Percentiles rank a stretch among this genome's conserved stretches.
Evolutionary conservation across 106 monocot genomes (phyloP).

Genomic region (Dendrobium huoshanense): DNA sequence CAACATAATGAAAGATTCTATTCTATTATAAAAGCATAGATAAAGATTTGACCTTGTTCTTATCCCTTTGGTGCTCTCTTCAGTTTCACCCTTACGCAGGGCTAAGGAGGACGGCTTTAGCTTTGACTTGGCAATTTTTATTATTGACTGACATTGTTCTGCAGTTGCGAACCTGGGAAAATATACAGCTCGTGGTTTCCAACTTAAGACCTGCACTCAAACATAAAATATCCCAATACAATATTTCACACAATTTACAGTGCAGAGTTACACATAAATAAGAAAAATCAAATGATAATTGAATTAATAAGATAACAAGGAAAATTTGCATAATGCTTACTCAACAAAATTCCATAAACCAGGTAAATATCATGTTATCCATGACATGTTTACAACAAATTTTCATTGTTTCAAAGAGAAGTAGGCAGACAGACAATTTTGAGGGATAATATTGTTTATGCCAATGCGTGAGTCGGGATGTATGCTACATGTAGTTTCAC

Average conservation of each 20-base stretch:
- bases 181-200: slow-evolving; percentile 93
- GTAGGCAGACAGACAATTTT: neutral
- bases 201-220: slow-evolving; percentile 74
- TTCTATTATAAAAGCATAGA: neutral
- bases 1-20: neutral
- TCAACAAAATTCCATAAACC: neutral
- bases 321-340: neutral
- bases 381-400: neutral
- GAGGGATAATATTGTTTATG: neutral
- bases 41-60: slow-evolving; percentile 65
- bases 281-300: neutral
- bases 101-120: slow-evolving; percentile 75
- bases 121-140: slow-evolving; percentile 44
- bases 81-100: slow-evolving; percentile 80
- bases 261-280: neutral
- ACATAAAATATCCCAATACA: slow-evolving; percentile 8
- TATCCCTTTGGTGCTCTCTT: slow-evolving; percentile 77
- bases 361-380: neutral
- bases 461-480: neutral
- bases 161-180: slow-evolving; percentile 81
- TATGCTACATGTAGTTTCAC: neutral
- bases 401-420: neutral
- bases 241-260: neutral
- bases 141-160: slow-evolving; percentile 58
- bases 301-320: neutral